Conservation (phyloP, 2,329 filamentous ascomycete genomes). For the Fusarium beomiforme region DNA sequence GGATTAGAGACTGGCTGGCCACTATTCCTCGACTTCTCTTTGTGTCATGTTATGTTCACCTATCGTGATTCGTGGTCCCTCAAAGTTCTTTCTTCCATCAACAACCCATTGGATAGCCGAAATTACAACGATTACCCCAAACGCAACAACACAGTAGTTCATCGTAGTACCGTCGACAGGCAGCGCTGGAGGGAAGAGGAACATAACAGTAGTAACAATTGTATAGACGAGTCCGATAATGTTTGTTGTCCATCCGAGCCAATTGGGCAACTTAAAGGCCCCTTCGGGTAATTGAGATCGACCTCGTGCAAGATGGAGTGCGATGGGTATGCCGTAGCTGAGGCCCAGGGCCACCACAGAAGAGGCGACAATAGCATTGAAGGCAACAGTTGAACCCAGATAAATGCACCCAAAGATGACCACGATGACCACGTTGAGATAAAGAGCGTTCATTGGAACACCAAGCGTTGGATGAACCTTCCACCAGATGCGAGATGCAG, state of each 20-base stretch:
- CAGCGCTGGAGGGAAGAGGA: conserved; percentile 74
- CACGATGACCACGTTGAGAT: conserved; percentile 68
- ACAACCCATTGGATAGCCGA: conserved; percentile 56
- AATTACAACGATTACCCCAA: conserved; percentile 56
- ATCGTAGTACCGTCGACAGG: conserved; percentile 74
- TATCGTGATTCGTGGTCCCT: conserved; percentile 23
- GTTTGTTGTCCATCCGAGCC: conserved; percentile 51
- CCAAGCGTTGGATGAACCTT: conserved; percentile 68
- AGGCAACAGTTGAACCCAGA: conserved; percentile 70
- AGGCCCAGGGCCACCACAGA: conserved; percentile 78
- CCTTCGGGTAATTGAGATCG: conserved; percentile 69
- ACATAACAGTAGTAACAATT: conserved; percentile 74
- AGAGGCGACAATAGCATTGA: conserved; percentile 76
- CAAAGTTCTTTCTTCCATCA: conserved; percentile 57
- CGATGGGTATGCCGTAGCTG: conserved; percentile 78
- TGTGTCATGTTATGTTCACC: not conserved
- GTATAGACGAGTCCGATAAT: conserved; percentile 68
- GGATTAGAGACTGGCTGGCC: no score
- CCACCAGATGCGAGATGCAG: conserved; percentile 68
- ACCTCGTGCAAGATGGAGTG: conserved; percentile 73
- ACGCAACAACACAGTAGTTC: conserved; percentile 64
- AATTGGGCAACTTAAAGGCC: conserved; percentile 47
- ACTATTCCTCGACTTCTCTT: not conserved
- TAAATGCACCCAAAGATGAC: conserved; percentile 77
- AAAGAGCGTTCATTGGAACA: conserved; percentile 73